Percentiles rank a stretch among this genome's conserved stretches.
These are phyloP conservation scores for Suillus spraguei DNA, from an alignment of 768 basidiomycete species.

Conservation along the genomic window DNA sequence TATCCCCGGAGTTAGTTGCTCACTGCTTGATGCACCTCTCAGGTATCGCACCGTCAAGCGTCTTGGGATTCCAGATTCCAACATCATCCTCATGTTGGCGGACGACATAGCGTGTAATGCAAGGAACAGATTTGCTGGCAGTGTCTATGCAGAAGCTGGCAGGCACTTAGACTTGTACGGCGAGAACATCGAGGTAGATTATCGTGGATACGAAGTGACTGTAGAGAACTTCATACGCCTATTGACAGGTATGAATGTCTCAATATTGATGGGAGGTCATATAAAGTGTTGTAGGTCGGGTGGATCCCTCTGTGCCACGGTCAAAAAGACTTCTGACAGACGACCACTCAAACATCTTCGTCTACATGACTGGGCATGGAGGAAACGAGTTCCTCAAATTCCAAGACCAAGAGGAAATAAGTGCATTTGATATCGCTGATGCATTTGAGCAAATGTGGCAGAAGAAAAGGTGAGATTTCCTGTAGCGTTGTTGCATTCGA, in stretches of 20 bases:
- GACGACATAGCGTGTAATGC: slow-evolving; percentile 96
- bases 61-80: slow-evolving; percentile 96
- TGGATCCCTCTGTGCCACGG: slow-evolving; percentile 82
- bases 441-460: slow-evolving; percentile 99
- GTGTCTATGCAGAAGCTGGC: slow-evolving; percentile 88
- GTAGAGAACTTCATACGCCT: slow-evolving; percentile 95
- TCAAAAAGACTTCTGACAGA: slow-evolving; percentile 93
- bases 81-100: slow-evolving; percentile 98
- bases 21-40: slow-evolving; percentile 11
- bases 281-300: slow-evolving; percentile 60
- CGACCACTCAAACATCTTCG: slow-evolving; percentile 88
- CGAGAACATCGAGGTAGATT: slow-evolving; percentile 97
- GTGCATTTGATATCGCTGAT: slow-evolving; percentile 95
- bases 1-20: background rate
- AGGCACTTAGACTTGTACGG: slow-evolving; percentile 89
- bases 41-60: slow-evolving; percentile 99
- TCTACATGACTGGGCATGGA: slow-evolving; percentile 98
- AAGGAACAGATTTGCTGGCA: slow-evolving; percentile 89
- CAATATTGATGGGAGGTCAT: background rate
- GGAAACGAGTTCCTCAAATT: slow-evolving; percentile 99
- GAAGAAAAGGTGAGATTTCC: slow-evolving; percentile 73
- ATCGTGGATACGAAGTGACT: slow-evolving; percentile 96
- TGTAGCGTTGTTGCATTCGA: background rate
- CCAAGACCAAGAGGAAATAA: slow-evolving; percentile 98
- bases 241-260: slow-evolving; percentile 69